These are phyloP conservation scores for Beta corolliflora DNA, from an alignment of 179 eudicot species.

Conservation along the genomic window DNA sequence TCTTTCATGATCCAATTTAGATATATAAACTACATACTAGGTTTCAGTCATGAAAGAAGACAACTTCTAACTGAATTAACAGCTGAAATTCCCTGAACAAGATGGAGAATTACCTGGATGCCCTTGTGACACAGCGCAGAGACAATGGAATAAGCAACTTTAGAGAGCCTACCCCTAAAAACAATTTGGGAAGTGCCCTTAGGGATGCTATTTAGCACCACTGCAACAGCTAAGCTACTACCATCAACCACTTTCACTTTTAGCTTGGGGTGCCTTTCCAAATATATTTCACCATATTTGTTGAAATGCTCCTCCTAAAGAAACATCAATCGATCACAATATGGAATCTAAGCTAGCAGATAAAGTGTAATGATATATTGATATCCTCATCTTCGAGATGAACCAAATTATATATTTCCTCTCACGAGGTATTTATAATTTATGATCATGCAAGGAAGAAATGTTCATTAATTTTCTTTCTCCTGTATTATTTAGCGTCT, in stretches of 20 bases:
- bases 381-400: too few species aligned
- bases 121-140: slow-evolving; percentile 51
- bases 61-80: too few species aligned
- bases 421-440: too few species aligned
- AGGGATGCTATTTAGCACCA: slow-evolving; percentile 61
- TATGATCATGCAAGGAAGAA: too few species aligned
- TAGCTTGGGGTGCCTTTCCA: slow-evolving; percentile 47
- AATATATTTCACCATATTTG: slow-evolving; percentile 50
- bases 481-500: too few species aligned
- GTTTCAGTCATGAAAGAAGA: too few species aligned
- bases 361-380: too few species aligned
- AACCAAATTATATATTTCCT: too few species aligned
- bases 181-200: slow-evolving; percentile 45
- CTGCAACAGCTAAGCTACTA: slow-evolving; percentile 57
- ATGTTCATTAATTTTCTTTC: too few species aligned
- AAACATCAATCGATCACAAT: neutral
- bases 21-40: too few species aligned
- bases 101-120: slow-evolving; percentile 43
- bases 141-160: slow-evolving; percentile 55
- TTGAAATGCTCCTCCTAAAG: slow-evolving; percentile 47
- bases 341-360: neutral
- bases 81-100: neutral
- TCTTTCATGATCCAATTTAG: too few species aligned
- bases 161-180: slow-evolving; percentile 46
- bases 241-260: slow-evolving; percentile 67